phyloP scores from a whole-genome alignment of 306 rosid genomes.

The Prunus salicina region DNA sequence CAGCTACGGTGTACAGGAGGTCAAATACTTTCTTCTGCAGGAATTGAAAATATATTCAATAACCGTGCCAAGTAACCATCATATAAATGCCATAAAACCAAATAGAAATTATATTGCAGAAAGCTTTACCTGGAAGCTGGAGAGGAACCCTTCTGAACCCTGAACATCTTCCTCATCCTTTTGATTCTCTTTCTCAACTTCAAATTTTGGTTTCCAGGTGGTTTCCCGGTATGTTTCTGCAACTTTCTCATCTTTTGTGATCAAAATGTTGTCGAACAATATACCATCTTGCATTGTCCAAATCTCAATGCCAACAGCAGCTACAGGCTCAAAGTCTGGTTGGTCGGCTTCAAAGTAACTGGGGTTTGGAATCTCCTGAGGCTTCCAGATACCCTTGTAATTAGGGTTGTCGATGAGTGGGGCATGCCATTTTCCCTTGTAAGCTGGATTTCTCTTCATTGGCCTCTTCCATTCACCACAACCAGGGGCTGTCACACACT shows the following conservation, averaged over 20 bases:
- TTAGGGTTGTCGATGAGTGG: slow-evolving; percentile 82
- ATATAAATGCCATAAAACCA: not conserved
- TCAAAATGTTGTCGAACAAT: slow-evolving; percentile 81
- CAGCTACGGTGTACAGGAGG: slow-evolving; percentile 76
- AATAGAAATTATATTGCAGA: not conserved
- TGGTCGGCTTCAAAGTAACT: slow-evolving; percentile 68
- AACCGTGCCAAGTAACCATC: not conserved
- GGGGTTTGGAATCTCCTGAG: slow-evolving; percentile 81
- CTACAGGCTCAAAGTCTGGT: slow-evolving; percentile 80
- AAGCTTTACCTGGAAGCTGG: slow-evolving; percentile 54
- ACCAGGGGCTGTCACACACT: slow-evolving; percentile 74
- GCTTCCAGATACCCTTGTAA: slow-evolving; percentile 96
- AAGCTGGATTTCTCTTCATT: slow-evolving; percentile 83
- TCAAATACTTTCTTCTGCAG: slow-evolving; percentile 87
- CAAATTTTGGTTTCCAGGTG: slow-evolving; percentile 86
- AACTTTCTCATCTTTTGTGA: slow-evolving; percentile 63
- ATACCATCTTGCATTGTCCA: slow-evolving; percentile 99
- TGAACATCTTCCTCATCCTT: slow-evolving; percentile 66
- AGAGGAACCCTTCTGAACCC: slow-evolving; percentile 55
- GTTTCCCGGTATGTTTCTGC: slow-evolving; percentile 69
- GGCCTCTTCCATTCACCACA: slow-evolving; percentile 98
- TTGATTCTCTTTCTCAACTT: slow-evolving; percentile 71
- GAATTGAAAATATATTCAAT: not conserved
- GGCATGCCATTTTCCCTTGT: slow-evolving; percentile 94
- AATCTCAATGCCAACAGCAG: slow-evolving; percentile 92